A percentile compares a stretch with the other conserved stretches of the same genome.
Evolutionary conservation across 2,329 filamentous ascomycete genomes (phyloP).

Genomic region (Plectosphaerella sp.): DNA sequence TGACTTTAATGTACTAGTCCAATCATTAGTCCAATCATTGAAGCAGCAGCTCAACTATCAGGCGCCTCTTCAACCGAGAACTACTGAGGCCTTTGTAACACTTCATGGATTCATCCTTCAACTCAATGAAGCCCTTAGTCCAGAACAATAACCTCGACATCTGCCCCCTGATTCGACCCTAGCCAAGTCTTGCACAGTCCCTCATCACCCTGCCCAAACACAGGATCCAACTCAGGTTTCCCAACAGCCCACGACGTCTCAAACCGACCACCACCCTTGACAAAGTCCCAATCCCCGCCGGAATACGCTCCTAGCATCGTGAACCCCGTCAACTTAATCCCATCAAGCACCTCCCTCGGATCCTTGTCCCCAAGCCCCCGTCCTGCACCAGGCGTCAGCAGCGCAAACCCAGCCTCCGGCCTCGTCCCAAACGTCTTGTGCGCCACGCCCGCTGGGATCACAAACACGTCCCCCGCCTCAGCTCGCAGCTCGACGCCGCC

Average conservation of each 20-base stretch:
- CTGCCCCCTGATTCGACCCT: conserved; percentile 11
- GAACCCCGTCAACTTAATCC: conserved; percentile 26
- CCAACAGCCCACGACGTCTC: conserved; percentile 38
- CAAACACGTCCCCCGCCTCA: conserved; percentile 50
- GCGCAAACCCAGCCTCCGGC: conserved; percentile 22
- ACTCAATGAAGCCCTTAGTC: too few relatives aligned
- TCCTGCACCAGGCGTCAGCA: conserved; percentile 39
- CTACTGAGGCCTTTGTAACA: too few relatives aligned
- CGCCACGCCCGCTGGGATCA: conserved; percentile 51
- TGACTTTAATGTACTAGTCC: too few relatives aligned
- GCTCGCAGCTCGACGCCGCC: conserved; percentile 46
- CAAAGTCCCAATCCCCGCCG: conserved; percentile 45
- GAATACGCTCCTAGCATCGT: conserved; percentile 45
- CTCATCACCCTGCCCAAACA: conserved; percentile 30
- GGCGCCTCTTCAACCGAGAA: too few relatives aligned
- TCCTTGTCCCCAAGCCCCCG: conserved; percentile 30
- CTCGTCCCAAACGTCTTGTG: conserved; percentile 47
- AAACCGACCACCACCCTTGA: conserved; percentile 35
- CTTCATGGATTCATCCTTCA: too few relatives aligned
- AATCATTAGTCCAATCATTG: too few relatives aligned
- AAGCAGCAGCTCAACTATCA: too few relatives aligned
- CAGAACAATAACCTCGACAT: background rate
- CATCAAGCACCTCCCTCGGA: conserved; percentile 25
- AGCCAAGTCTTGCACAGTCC: conserved; percentile 25
- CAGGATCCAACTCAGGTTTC: conserved; percentile 41